These are phyloP conservation scores for Solanum pinnatisectum DNA, from an alignment of 257 asterid genomes.

Conservation along the genomic window DNA sequence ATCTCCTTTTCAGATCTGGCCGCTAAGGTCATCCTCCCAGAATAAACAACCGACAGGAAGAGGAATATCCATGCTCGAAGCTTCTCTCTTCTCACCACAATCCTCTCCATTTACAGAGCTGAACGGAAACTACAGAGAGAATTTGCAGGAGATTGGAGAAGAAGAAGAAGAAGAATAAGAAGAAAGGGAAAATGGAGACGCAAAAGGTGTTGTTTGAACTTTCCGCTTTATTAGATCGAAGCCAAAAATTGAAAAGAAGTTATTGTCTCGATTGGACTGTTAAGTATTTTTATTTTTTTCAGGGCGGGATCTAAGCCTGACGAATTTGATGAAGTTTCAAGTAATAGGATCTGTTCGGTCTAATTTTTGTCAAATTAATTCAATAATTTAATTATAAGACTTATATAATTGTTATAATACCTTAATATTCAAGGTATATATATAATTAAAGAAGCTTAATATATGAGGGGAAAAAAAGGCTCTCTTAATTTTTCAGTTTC, in stretches of 20 bases:
- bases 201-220: not conserved
- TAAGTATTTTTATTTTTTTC: not conserved
- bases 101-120: constrained; percentile 21
- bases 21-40: constrained; percentile 24
- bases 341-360: not conserved
- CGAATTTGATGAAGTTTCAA: not conserved
- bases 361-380: not conserved
- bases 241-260: not conserved
- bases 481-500: not conserved
- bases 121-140: not conserved
- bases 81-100: constrained; percentile 10
- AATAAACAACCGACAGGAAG: constrained; percentile 14
- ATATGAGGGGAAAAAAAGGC: not conserved
- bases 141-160: not conserved
- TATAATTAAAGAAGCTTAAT: too few species aligned
- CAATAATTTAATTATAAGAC: too few species aligned
- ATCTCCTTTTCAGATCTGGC: constrained; percentile 72
- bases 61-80: constrained; percentile 13
- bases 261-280: not conserved
- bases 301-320: not conserved
- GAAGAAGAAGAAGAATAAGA: not conserved
- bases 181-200: not conserved
- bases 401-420: too few species aligned
- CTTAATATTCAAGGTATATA: too few species aligned
- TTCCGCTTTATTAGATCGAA: not conserved